Evolutionary conservation across 2,329 filamentous ascomycete species (phyloP).

Genomic region (Ascocoryne sarcoides): DNA sequence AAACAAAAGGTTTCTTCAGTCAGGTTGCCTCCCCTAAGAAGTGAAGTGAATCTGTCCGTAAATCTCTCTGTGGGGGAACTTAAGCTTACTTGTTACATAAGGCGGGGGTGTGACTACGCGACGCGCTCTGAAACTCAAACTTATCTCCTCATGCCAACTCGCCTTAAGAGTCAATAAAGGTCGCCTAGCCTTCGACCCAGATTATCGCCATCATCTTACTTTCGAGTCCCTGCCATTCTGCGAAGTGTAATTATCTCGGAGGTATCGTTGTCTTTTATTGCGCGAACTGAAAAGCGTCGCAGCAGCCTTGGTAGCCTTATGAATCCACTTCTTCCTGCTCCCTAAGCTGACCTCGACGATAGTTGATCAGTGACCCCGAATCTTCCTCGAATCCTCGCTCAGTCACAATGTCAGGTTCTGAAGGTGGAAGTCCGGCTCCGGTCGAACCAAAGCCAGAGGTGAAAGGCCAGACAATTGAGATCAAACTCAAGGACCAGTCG

Average conservation of each 20-base stretch:
- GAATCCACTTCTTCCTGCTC: not conserved
- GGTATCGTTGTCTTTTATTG: not conserved
- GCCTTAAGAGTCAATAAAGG: too few relatives aligned
- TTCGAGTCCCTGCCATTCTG: not conserved
- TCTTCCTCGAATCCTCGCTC: not conserved
- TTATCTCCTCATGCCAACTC: too few relatives aligned
- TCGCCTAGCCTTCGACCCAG: too few relatives aligned
- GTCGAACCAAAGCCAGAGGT: not conserved
- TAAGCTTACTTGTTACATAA: too few relatives aligned
- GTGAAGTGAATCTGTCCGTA: too few relatives aligned
- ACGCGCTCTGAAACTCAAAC: too few relatives aligned
- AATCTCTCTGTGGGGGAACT: too few relatives aligned
- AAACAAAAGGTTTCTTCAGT: too few relatives aligned
- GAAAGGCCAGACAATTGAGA: not conserved
- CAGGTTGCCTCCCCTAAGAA: too few relatives aligned
- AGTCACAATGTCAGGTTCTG: not conserved
- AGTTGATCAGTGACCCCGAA: not conserved
- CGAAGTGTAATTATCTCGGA: too few relatives aligned
- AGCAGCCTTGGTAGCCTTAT: not conserved
- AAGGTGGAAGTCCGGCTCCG: not conserved
- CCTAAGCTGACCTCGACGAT: not conserved
- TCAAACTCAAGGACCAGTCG: slow-evolving; percentile 13
- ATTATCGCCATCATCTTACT: not conserved
- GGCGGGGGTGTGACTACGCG: too few relatives aligned
- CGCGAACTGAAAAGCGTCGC: not conserved